Percentiles rank a stretch among this genome's conserved stretches.
phyloP scores from a whole-genome alignment of 2,329 filamentous ascomycete species.

The Exophiala xenobiotica region DNA sequence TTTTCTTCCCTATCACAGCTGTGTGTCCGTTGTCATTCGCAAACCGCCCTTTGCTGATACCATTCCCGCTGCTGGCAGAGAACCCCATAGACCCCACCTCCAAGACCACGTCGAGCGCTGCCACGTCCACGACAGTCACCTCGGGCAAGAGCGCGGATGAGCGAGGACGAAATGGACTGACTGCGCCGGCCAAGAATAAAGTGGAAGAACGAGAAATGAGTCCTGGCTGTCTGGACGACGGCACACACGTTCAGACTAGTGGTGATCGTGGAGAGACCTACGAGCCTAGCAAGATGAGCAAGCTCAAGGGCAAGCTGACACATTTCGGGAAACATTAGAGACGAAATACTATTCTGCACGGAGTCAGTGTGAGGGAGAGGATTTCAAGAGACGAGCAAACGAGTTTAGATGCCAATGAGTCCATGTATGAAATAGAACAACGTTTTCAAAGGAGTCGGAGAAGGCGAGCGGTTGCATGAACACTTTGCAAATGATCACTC shows the following conservation, averaged over 20 bases:
- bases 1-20: too few species aligned
- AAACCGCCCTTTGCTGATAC: too few species aligned
- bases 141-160: conserved; percentile 4
- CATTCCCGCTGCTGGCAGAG: too few species aligned
- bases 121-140: conserved; percentile 1
- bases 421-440: too few species aligned
- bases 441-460: too few species aligned
- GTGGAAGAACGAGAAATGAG: conserved; percentile 25
- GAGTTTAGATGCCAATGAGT: neutral
- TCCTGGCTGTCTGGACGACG: conserved; percentile 28
- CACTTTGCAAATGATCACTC: too few species aligned
- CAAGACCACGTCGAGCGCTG: conserved; percentile 2
- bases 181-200: conserved; percentile 5
- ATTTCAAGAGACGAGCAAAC: neutral
- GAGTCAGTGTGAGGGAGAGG: neutral
- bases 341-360: neutral
- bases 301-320: conserved; percentile 26
- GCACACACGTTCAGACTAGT: conserved; percentile 26
- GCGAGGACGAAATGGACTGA: conserved; percentile 12
- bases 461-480: too few species aligned
- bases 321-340: conserved; percentile 22
- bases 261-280: conserved; percentile 29
- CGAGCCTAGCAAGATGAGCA: conserved; percentile 21
- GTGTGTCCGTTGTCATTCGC: too few species aligned
- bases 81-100: neutral